A percentile compares a stretch with the other conserved stretches of the same genome.
phyloP scores from a whole-genome alignment of 768 basidiomycete genomes.

The Plicaturopsis crispa region DNA sequence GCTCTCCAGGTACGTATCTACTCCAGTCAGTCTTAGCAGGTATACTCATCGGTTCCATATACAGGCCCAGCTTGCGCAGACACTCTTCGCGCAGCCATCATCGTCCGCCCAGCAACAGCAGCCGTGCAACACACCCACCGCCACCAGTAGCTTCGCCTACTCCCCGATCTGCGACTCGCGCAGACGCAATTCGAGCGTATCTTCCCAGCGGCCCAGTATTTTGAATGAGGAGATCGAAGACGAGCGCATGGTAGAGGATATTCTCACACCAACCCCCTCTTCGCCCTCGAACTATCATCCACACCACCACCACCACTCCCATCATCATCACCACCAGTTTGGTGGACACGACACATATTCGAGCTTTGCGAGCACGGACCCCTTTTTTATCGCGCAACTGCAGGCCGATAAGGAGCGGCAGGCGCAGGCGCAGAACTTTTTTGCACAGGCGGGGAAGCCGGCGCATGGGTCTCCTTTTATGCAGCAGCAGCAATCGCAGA shows the following conservation, averaged over 20 bases:
- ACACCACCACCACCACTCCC: constrained; percentile 10
- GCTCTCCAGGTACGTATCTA: constrained; percentile 31
- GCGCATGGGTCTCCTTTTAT: constrained; percentile 33
- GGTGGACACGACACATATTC: too few species aligned
- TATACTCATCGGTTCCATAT: constrained; percentile 13
- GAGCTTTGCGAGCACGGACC: constrained; percentile 37
- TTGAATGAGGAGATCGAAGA: constrained; percentile 36
- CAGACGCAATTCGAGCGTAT: too few species aligned
- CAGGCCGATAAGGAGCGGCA: constrained; percentile 22
- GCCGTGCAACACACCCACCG: constrained; percentile 32
- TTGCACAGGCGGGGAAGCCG: constrained; percentile 29
- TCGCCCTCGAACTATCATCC: constrained; percentile 17
- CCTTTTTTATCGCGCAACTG: constrained; percentile 39
- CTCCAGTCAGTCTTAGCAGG: constrained; percentile 11
- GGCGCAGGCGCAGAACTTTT: constrained; percentile 24
- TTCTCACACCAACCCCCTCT: constrained; percentile 27
- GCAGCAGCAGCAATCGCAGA: constrained; percentile 4
- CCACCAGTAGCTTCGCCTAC: constrained; percentile 20
- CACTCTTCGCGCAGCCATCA: constrained; percentile 27
- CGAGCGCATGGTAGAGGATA: constrained; percentile 37
- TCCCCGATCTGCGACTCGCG: constrained; percentile 10
- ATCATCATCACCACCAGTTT: too few species aligned
- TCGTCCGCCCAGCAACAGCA: constrained; percentile 16
- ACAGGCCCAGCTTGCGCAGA: constrained; percentile 40
- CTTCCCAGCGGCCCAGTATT: too few species aligned